Evolutionary conservation across 2,329 filamentous ascomycete genomes (phyloP).

Genomic region (Geosmithia morbida): DNA sequence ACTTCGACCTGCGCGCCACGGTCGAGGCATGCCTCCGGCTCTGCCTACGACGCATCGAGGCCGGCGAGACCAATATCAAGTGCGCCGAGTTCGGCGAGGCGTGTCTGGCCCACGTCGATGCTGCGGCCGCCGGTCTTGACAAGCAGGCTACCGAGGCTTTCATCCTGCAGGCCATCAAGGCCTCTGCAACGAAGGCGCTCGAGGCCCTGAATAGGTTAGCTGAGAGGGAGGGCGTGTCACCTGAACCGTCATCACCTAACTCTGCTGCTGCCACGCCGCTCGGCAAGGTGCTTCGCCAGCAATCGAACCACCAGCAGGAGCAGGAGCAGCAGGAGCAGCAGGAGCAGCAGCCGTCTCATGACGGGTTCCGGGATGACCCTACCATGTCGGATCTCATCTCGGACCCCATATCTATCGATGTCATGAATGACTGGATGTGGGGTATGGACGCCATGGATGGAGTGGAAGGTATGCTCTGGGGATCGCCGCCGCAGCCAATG

Average conservation of each 20-base stretch:
- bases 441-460: constrained; percentile 9
- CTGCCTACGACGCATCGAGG: constrained; percentile 17
- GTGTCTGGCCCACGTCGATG: constrained; percentile 17
- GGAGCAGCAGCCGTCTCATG: not conserved
- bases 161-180: constrained; percentile 12
- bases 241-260: no score
- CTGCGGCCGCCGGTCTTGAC: constrained; percentile 13
- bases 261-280: no score
- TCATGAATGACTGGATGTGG: constrained; percentile 13
- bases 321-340: not conserved
- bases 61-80: constrained; percentile 29
- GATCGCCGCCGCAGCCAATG: not conserved
- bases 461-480: constrained; percentile 1
- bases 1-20: constrained; percentile 15
- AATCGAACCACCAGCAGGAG: no score
- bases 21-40: constrained; percentile 14
- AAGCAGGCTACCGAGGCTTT: constrained; percentile 14
- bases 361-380: not conserved
- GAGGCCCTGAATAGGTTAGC: constrained; percentile 19
- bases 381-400: not conserved
- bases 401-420: constrained; percentile 7
- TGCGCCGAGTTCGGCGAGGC: constrained; percentile 19
- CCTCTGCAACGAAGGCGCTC: constrained; percentile 13
- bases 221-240: constrained; percentile 8
- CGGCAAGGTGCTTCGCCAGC: no score